These are phyloP conservation scores for Stephania yunnanensis DNA, from an alignment of 164 flowering plant genomes.

Conservation along the genomic window DNA sequence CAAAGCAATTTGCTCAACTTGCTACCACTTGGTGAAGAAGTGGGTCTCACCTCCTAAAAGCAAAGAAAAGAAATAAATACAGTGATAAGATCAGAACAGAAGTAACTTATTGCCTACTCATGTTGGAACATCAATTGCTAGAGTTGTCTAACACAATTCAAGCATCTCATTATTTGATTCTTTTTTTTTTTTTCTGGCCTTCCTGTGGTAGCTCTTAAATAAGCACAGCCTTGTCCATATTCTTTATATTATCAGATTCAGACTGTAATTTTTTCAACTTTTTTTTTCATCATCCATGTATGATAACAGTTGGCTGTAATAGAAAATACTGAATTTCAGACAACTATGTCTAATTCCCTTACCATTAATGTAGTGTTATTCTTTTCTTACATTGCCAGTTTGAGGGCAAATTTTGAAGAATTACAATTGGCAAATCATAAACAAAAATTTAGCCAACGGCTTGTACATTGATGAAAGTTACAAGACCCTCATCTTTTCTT, in stretches of 20 bases:
- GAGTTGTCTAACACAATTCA: neutral
- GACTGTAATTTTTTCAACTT: neutral
- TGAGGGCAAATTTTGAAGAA: no score
- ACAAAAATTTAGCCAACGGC: neutral
- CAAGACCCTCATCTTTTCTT: slow-evolving; percentile 1
- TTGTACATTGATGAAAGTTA: neutral
- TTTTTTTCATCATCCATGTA: neutral
- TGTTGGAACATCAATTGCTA: neutral
- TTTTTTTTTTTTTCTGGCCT: neutral
- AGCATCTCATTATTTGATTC: neutral
- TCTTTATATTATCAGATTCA: neutral
- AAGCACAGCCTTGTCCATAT: neutral
- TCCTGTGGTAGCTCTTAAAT: neutral
- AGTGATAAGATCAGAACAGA: neutral
- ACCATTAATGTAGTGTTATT: neutral
- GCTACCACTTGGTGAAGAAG: neutral
- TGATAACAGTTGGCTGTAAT: neutral
- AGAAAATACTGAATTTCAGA: neutral
- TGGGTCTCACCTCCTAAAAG: neutral
- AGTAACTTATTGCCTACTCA: neutral
- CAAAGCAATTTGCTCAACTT: neutral
- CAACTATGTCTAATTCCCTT: neutral
- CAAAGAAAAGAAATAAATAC: neutral
- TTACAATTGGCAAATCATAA: neutral
- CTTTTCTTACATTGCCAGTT: no score